Base-by-base conservation (phyloP, 2,329 filamentous ascomycete species). In the Helicocarpus griseus region DNA sequence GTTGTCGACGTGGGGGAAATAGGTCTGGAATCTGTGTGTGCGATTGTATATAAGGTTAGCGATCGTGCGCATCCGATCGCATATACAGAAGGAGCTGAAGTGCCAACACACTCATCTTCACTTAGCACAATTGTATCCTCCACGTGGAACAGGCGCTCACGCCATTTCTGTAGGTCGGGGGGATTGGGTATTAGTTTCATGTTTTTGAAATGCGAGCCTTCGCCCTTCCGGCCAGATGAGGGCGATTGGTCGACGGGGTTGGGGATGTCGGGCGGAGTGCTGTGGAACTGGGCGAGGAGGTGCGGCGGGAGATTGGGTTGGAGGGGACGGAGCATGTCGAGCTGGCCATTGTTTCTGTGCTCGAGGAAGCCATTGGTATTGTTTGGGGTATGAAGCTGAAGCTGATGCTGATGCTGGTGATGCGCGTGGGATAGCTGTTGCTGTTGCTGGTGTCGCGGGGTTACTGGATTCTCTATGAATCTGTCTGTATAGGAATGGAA, bases 1-100 rank as follows among this genome's bases (percentile, higher is more conserved):
- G 64, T 90, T 90, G 71, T 90, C 87, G 58, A 91, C 78, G 66
- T 90, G 86, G 0, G 86, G 86, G 61, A 89, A 90, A 67, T 90
- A 91, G 5, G 80, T 88, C 61, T 87, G 80, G 63, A 86, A 89
- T 62, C 84, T 87, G 58, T 43, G 39, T 43, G 44, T 39, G 39
- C 26, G 51, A 49, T 22, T 53, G 11, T 51, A 29, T 38, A 4
- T n/a, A 24, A 17, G 49, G 31, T 48, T 49, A 38, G 35, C 50
- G n/a, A n/a, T n/a, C n/a, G n/a, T n/a, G n/a, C n/a, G n/a, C n/a
- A n/a, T n/a, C n/a, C n/a, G 45, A 13, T 48, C 24, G 36, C 48
- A 54, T 43, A 43, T 28, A n/a, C 21, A 17, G 49, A 28, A 26
- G 11, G 13, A 35, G 26, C 29, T 14, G 48, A 43, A 48, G 22